These are phyloP conservation scores for Pogostemon cablin DNA, from an alignment of 257 asterid species.

Conservation along the genomic window DNA sequence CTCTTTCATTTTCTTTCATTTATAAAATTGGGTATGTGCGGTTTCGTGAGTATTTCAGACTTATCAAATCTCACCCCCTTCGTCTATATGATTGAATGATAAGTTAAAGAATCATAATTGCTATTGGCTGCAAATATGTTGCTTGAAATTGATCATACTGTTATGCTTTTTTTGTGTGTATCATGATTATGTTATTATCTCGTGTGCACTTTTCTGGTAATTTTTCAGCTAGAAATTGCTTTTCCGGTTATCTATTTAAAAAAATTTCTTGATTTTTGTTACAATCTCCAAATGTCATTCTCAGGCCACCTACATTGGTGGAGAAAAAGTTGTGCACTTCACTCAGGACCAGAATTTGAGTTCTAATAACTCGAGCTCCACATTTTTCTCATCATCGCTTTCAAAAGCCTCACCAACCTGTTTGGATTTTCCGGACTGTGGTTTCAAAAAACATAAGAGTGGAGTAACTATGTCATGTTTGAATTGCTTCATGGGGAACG, in stretches of 20 bases:
- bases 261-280: too few species aligned
- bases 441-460: constrained; percentile 6
- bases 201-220: not conserved
- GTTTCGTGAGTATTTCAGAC: too few species aligned
- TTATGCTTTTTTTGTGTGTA: not conserved
- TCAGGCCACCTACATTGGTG: constrained; percentile 40
- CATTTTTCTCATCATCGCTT: constrained; percentile 23
- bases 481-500: constrained; percentile 38
- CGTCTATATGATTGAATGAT: not conserved
- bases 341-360: constrained; percentile 29
- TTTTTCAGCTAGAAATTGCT: not conserved
- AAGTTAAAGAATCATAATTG: not conserved
- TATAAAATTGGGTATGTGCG: too few species aligned
- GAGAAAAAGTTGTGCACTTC: constrained; percentile 41
- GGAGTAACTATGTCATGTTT: constrained; percentile 41
- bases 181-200: not conserved
- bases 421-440: constrained; percentile 32
- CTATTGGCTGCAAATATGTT: not conserved
- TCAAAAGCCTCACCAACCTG: constrained; percentile 19
- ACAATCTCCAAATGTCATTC: not conserved
- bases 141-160: not conserved
- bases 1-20: too few species aligned
- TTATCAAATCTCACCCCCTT: too few species aligned
- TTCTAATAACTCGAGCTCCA: not conserved
- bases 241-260: not conserved